Percentiles rank a stretch among this genome's conserved stretches.
Conservation (phyloP, 2,329 filamentous ascomycete species). For the Ophiostoma montium region DNA sequence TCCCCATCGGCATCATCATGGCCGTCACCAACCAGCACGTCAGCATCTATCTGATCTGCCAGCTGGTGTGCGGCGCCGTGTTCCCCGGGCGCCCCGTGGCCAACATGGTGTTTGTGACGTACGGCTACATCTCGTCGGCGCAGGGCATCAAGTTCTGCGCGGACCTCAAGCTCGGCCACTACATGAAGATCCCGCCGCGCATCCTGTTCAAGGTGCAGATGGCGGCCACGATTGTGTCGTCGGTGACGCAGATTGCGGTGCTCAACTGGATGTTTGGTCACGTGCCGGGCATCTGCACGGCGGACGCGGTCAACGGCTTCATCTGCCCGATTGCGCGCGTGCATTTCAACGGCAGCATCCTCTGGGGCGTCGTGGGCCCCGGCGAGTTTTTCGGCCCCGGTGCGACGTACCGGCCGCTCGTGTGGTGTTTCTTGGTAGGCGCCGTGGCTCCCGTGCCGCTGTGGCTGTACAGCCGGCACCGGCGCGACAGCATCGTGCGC, state of each 20-base stretch:
- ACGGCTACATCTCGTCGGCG: constrained; percentile 77
- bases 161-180: constrained; percentile 75
- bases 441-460: constrained; percentile 59
- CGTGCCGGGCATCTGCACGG: constrained; percentile 63
- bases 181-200: constrained; percentile 77
- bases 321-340: constrained; percentile 77
- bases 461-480: constrained; percentile 53
- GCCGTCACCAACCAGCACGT: constrained; percentile 83
- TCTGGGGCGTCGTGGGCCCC: constrained; percentile 81
- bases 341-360: constrained; percentile 79
- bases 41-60: constrained; percentile 75
- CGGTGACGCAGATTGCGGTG: constrained; percentile 67
- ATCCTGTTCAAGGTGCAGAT: constrained; percentile 68
- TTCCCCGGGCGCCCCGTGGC: constrained; percentile 78
- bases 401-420: constrained; percentile 59
- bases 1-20: constrained; percentile 87
- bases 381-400: constrained; percentile 65
- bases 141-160: constrained; percentile 83
- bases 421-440: constrained; percentile 73
- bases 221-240: constrained; percentile 60
- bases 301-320: constrained; percentile 71
- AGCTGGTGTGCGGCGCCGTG: constrained; percentile 66
- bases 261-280: constrained; percentile 83
- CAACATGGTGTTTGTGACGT: constrained; percentile 89
- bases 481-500: constrained; percentile 48